phyloP scores from a whole-genome alignment of 2,329 filamentous ascomycete genomes.

The Myriosclerotinia duriaeana region DNA sequence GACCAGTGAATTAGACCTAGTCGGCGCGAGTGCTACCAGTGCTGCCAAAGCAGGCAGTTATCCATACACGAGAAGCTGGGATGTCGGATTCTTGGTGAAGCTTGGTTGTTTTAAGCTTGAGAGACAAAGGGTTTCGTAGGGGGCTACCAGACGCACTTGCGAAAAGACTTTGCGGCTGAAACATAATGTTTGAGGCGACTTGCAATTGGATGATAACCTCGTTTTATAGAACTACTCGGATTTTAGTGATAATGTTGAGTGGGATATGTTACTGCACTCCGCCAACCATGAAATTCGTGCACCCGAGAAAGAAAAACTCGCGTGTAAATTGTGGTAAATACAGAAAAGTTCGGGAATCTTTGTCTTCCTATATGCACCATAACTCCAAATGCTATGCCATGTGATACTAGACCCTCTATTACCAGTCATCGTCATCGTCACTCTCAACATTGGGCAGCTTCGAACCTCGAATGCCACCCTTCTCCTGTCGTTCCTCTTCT shows the following conservation, averaged over 20 bases:
- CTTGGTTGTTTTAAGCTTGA: neutral
- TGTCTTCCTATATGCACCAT: constrained; percentile 13
- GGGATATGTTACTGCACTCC: neutral
- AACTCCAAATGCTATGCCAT: constrained; percentile 24
- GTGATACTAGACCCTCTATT: constrained; percentile 9
- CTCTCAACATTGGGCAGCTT: constrained; percentile 36
- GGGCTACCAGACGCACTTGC: neutral
- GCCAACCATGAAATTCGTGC: neutral
- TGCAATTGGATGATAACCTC: neutral
- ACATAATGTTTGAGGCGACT: neutral
- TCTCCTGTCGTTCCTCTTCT: constrained; percentile 38
- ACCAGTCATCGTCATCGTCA: constrained; percentile 46
- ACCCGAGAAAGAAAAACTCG: neutral
- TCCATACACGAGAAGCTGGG: no score
- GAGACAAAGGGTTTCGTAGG: neutral
- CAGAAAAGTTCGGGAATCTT: neutral
- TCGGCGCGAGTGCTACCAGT: no score
- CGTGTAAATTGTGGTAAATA: neutral
- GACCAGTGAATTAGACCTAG: no score
- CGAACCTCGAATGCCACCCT: constrained; percentile 36
- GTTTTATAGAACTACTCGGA: neutral
- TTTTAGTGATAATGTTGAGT: neutral
- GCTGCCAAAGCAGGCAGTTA: no score
- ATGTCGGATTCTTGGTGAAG: no score
- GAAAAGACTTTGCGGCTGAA: neutral